Evolutionary conservation across 176 grass and related monocot genomes (phyloP), one percentile per base, ranked within the genome.

Genomic region (Saccharum spontaneum): DNA sequence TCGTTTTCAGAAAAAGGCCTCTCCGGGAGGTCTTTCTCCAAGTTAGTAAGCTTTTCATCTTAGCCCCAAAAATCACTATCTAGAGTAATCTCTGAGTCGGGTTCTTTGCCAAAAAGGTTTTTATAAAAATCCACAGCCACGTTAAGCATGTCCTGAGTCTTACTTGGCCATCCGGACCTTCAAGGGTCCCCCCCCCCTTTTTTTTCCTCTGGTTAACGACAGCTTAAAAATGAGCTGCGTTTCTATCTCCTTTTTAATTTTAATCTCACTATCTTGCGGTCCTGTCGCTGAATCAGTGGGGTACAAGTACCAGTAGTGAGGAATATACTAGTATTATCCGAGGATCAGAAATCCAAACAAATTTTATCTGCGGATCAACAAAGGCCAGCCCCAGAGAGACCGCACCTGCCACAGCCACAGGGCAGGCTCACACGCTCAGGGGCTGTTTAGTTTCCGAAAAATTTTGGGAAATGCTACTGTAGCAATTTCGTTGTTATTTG

Each of bases 291-390:
- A 55, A 81, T 69, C 66, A 38, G 33, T 38, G 61, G 60, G 55
- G 55, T 59, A 61, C 22, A 64, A 41, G 22, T 85, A 77, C 26
- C 80, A 78, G 44, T 70, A 31, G n/a, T 23, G 18, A 67, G 71
- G 86, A 64, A 85, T 84, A 75, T 88, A 74, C 68, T 38, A 74
- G 61, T 31, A 15, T 41, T 77, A 71, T 66, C 86, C 84, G 15
- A 75, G 24, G 44, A 44, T n/a, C 70, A 38, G 44, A 46, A 89
- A 85, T 31, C 12, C 6, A 14, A 2, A 60, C 57, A 60, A 60
- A 16, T 4, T 61, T 61, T 24, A 61, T 61, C 59, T 61, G 59
- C 59, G 4, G 59, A 11, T 61, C 18, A 61, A 55, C 17, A 8
- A 61, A 61, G 57, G 22, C 22, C 57, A 60, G 54, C 54, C 55